Base-by-base conservation (phyloP, 176 grass and related monocot species). In the Luzula sylvatica region DNA sequence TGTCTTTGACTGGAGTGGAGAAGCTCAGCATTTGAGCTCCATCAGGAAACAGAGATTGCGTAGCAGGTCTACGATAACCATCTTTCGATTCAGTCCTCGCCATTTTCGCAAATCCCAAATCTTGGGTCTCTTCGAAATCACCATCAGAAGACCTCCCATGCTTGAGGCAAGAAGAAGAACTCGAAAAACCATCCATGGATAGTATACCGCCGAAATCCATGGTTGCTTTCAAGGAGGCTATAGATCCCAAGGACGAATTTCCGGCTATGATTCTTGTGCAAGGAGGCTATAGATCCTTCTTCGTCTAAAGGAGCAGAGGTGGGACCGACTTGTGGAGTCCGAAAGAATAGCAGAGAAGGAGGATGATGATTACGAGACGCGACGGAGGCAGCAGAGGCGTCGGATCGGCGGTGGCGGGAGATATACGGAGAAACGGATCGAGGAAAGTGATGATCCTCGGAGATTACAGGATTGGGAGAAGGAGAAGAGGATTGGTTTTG, bases 301-400 rank as follows among this genome's bases (percentile, higher is more conserved):
- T 77, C 69, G 20, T 77, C 56, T 47, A 11, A 60, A 42, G 12
- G 72, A 15, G 26, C 15, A 59, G 52, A 35, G 42, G 79, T 14
- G 7, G 79, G 89, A 0, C 83, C 83, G 0, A 88, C 79, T 56
- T 95, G 89, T 7, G 89, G 89, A 42, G 89, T 88, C n/a, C 81
- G 60, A 64, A 92, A 92, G 72, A 85, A 92, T 41, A 92, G 69
- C 11, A 81, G 60, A 38, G 59, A 76, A 19, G 72, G 65, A 26
- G 68, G 72, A 47, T 61, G 42, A 43, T 75, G 54, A 9, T 22
- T 35, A n/a, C n/a, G n/a, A 26, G 62, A 60, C 9, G 26, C 0
- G 0, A 7, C 12, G 3, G 38, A 38, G 0, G 7, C 12, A 3
- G 26, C 23, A 23, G 65, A 53, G 25, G 60, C 25, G 48, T 82